A percentile compares a stretch with the other conserved stretches of the same genome.
phyloP scores from a whole-genome alignment of 306 rosid species.

The Mucuna pruriens region DNA sequence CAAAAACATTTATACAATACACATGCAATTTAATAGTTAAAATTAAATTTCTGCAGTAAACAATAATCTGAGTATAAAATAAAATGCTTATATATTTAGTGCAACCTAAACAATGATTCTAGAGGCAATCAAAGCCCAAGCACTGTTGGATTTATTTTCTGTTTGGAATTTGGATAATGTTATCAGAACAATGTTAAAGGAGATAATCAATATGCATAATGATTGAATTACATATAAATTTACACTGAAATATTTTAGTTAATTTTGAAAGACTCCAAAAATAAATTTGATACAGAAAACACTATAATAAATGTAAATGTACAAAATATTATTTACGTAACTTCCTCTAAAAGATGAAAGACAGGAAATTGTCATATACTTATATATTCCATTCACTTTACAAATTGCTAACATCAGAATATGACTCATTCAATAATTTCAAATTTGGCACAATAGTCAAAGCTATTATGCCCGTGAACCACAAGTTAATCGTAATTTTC shows the following conservation, averaged over 20 bases:
- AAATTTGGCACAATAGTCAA: conserved; percentile 27
- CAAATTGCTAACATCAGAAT: conserved; percentile 1
- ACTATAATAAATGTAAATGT: neutral
- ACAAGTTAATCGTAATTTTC: neutral
- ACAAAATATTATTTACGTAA: neutral
- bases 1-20: too few relatives aligned
- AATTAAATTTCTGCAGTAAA: too few relatives aligned
- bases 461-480: conserved; percentile 3
- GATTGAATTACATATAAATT: neutral
- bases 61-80: too few relatives aligned
- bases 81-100: too few relatives aligned
- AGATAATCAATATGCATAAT: neutral
- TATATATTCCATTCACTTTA: neutral
- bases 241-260: too few relatives aligned
- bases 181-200: too few relatives aligned
- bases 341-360: neutral
- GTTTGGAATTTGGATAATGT: too few relatives aligned
- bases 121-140: too few relatives aligned
- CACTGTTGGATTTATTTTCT: too few relatives aligned
- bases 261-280: too few relatives aligned
- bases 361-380: neutral
- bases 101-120: too few relatives aligned
- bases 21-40: too few relatives aligned
- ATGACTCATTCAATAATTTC: conserved; percentile 29
- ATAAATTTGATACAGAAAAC: neutral